Percentiles rank a stretch among this genome's conserved stretches.
Evolutionary conservation across 495 filamentous ascomycete genomes (phyloP).

Genomic region (Tuber umbilicatum): DNA sequence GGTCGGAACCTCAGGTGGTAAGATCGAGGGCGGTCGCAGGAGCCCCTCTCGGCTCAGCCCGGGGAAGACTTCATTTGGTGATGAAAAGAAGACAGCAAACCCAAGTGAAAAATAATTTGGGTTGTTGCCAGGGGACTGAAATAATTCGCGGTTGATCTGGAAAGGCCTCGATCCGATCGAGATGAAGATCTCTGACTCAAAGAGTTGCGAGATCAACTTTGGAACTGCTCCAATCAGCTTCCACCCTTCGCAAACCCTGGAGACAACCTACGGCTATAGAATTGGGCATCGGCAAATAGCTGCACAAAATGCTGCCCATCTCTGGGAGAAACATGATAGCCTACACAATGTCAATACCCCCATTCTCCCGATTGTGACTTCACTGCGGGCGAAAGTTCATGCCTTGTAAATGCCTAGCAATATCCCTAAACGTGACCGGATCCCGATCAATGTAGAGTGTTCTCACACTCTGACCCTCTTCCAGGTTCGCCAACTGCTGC

Average conservation of each 20-base stretch:
- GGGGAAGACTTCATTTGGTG: constrained; percentile 73
- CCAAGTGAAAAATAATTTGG: constrained; percentile 96
- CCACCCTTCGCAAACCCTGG: constrained; percentile 11
- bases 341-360: constrained; percentile 41
- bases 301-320: constrained; percentile 82
- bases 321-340: constrained; percentile 78
- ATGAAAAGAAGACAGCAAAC: constrained; percentile 81
- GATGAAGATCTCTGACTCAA: constrained; percentile 85
- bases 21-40: constrained; percentile 82
- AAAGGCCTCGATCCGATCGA: constrained; percentile 80
- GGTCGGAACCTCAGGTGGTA: constrained; percentile 72
- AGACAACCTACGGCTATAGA: constrained; percentile 65
- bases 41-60: constrained; percentile 72
- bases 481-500: constrained; percentile 58
- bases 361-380: background rate
- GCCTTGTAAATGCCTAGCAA: constrained; percentile 85
- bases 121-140: constrained; percentile 73
- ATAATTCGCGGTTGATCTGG: constrained; percentile 81
- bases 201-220: constrained; percentile 85
- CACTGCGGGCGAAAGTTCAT: constrained; percentile 10
- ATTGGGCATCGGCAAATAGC: constrained; percentile 91
- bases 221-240: constrained; percentile 54
- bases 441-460: constrained; percentile 96
- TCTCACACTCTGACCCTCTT: constrained; percentile 44
- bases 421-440: constrained; percentile 80